Base-by-base conservation (phyloP, 2,329 filamentous ascomycete genomes). In the Myriosclerotinia scirpicola region DNA sequence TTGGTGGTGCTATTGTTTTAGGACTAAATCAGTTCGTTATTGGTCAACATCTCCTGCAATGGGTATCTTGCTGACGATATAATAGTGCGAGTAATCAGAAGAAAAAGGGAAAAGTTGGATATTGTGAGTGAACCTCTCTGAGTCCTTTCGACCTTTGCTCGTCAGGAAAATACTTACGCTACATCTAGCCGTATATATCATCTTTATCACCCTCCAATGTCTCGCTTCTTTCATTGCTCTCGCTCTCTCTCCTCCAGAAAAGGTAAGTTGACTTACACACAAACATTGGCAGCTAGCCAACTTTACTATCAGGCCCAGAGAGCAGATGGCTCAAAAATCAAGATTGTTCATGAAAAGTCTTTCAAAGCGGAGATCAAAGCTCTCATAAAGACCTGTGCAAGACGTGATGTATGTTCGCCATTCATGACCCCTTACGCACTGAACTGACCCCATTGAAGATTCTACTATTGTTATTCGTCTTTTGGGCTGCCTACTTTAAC, bases 1-100 rank as follows among this genome's bases (percentile, higher is more conserved):
- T 85, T 9, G 82, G 83, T 14, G 82, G 82, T 3, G 78, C 81
- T 2, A 83, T 84, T 68, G 80, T 81, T 26, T 75, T 84, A 2
- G 83, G 78, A 0, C 71, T 84, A 12, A 84, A 68, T 65, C 61
- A 64, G 26, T 58, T 26, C 1, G 54, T 58, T 15, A 12, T 44
- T 26, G 11, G 12, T 20, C 3, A 44, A 14, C 4, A 53, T 54
- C 8, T 5, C 22, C 36, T 40, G 83, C 69, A 74, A 76, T 30
- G 7, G 9, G 22, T 9, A 9, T 34, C 40, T 58, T 58, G 26
- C 40, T 58, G 15, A 58, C 38, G 6, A 44, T 26, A 0, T 9
- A 44, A 15, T 30, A 58, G 54, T 44, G n/a, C 54, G 38, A 58
- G n/a, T 26, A 12, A 30, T 22, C 54, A 58, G 22, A 58, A 58